A percentile compares a stretch with the other conserved stretches of the same genome.
These are phyloP conservation scores for Ascochyta viciae-villosae DNA, from an alignment of 2,329 filamentous ascomycete species.

Conservation along the genomic window DNA sequence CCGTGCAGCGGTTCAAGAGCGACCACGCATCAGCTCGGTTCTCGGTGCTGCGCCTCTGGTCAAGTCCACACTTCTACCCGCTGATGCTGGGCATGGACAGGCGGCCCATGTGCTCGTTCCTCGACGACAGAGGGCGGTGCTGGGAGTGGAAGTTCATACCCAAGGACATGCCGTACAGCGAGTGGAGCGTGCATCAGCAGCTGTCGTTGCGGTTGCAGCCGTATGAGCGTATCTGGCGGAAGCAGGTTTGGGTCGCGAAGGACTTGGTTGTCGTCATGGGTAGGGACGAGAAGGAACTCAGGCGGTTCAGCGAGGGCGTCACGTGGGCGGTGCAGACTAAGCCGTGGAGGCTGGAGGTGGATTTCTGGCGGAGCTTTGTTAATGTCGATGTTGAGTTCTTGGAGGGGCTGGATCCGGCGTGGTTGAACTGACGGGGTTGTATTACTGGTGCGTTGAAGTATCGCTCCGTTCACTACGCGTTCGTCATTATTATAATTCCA, in stretches of 20 bases:
- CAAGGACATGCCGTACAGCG: constrained; percentile 55
- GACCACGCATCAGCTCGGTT: constrained; percentile 46
- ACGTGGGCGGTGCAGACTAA: constrained; percentile 57
- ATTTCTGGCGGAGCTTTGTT: constrained; percentile 61
- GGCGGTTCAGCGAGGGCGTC: constrained; percentile 49
- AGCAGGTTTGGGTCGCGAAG: constrained; percentile 51
- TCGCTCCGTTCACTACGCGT: too few relatives aligned
- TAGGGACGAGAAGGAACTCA: constrained; percentile 50
- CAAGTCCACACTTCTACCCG: constrained; percentile 59
- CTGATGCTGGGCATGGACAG: constrained; percentile 54
- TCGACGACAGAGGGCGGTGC: constrained; percentile 52
- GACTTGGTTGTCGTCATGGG: constrained; percentile 59
- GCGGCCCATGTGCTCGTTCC: constrained; percentile 48
- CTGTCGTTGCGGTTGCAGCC: constrained; percentile 42
- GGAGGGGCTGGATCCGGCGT: constrained; percentile 51
- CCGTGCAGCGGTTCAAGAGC: constrained; percentile 41
- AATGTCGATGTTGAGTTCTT: constrained; percentile 57
- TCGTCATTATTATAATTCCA: too few relatives aligned
- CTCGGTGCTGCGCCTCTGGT: constrained; percentile 56
- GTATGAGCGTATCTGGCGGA: constrained; percentile 39
- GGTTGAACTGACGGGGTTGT: constrained; percentile 37
- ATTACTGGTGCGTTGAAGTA: too few relatives aligned
- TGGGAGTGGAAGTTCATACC: constrained; percentile 60
- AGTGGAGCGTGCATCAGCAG: constrained; percentile 55
- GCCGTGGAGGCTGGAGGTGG: constrained; percentile 59